Conservation (phyloP, 2,329 filamentous ascomycete species). For the Nemania abortiva region DNA sequence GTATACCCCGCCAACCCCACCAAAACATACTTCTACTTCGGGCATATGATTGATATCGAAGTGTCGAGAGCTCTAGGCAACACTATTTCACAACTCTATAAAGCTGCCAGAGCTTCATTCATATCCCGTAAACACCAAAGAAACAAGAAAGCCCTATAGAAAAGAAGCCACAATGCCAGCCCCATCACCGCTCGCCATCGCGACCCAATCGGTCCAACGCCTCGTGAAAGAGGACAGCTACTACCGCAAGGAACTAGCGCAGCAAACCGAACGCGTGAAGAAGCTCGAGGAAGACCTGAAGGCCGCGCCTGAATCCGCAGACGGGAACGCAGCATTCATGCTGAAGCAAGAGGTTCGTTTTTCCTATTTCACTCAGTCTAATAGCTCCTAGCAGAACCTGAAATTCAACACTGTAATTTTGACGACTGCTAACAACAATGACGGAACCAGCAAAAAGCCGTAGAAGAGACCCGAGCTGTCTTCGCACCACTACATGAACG, state of each 20-base stretch:
- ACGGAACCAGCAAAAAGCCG: conserved; percentile 73
- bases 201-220: conserved; percentile 81
- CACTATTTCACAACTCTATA: conserved; percentile 31
- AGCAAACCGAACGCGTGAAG: conserved; percentile 78
- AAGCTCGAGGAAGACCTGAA: conserved; percentile 73
- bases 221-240: conserved; percentile 91
- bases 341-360: conserved; percentile 85
- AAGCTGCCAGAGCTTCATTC: background rate
- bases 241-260: conserved; percentile 86
- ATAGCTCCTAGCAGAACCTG: background rate
- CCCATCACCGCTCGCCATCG: conserved; percentile 80
- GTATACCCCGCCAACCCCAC: conserved; percentile 53
- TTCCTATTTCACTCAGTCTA: background rate
- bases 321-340: conserved; percentile 81
- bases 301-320: conserved; percentile 51
- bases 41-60: conserved; percentile 18
- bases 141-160: background rate
- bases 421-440: conserved; percentile 16
- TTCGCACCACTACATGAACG: conserved; percentile 78
- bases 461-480: conserved; percentile 89
- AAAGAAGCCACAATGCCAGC: conserved; percentile 72
- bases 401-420: background rate
- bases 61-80: conserved; percentile 37
- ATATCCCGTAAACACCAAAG: background rate
- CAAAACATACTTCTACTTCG: conserved; percentile 50